A percentile compares a stretch with the other conserved stretches of the same genome.
Evolutionary conservation across 768 basidiomycete species (phyloP).

Genomic region (Xerocomus potaroensis): DNA sequence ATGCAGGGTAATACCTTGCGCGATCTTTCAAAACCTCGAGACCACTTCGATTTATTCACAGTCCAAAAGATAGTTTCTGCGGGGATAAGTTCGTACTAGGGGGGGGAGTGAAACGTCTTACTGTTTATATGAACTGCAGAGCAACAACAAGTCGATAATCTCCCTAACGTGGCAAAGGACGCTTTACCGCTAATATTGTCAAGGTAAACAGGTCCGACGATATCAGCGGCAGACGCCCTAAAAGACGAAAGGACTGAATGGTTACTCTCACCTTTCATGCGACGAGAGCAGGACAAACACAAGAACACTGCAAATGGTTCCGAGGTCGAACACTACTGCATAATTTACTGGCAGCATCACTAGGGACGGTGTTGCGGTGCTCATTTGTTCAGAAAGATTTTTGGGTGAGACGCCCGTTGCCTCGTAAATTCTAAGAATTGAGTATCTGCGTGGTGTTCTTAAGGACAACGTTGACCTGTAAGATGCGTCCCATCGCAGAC

Average conservation of each 20-base stretch:
- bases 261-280: background rate
- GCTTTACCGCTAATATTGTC: constrained; percentile 30
- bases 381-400: constrained; percentile 36
- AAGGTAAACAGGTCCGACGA: constrained; percentile 52
- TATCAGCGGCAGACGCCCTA: constrained; percentile 51
- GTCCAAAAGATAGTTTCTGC: constrained; percentile 31
- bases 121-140: constrained; percentile 28
- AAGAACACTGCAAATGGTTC: constrained; percentile 56
- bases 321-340: constrained; percentile 43
- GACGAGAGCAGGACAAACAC: constrained; percentile 38
- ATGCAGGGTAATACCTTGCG: too few relatives aligned
- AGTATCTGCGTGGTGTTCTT: constrained; percentile 36
- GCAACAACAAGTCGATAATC: constrained; percentile 2
- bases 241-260: background rate
- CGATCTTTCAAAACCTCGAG: too few relatives aligned
- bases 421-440: constrained; percentile 30
- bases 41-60: constrained; percentile 36
- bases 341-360: constrained; percentile 48
- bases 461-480: constrained; percentile 31
- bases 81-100: background rate
- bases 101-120: background rate
- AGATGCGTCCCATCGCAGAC: background rate
- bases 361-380: constrained; percentile 46
- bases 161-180: background rate
- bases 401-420: constrained; percentile 21